Evolutionary conservation across 148 eudicot species (phyloP).

Genomic region (Silene conica): DNA sequence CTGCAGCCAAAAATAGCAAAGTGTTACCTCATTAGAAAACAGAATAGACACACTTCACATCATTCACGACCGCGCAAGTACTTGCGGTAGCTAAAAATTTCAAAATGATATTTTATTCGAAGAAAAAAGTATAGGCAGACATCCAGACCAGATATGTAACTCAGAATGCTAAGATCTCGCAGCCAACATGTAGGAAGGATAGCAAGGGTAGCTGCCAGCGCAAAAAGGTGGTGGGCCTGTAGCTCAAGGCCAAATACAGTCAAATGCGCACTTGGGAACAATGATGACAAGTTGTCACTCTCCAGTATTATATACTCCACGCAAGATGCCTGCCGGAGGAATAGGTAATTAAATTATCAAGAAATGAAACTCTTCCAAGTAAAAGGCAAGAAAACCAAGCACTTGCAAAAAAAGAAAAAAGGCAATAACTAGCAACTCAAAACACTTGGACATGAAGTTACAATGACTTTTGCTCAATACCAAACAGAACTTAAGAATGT

Average conservation of each 20-base stretch:
- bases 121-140: not conserved
- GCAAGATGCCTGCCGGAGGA: slow-evolving; percentile 61
- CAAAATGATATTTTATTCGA: not conserved
- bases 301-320: slow-evolving; percentile 88
- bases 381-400: not conserved
- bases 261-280: slow-evolving; percentile 77
- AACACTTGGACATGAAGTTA: not conserved
- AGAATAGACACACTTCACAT: slow-evolving; percentile 1
- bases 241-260: slow-evolving; percentile 40
- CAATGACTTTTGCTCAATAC: not conserved
- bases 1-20: slow-evolving; percentile 36
- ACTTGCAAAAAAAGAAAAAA: not conserved
- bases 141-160: slow-evolving; percentile 79
- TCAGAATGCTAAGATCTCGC: slow-evolving; percentile 69
- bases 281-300: slow-evolving; percentile 78
- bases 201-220: slow-evolving; percentile 52
- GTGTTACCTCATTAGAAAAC: not conserved
- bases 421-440: not conserved
- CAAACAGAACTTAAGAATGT: not conserved
- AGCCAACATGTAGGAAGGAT: slow-evolving; percentile 95
- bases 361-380: not conserved
- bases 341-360: not conserved
- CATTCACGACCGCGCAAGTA: not conserved
- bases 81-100: not conserved
- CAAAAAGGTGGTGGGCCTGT: slow-evolving; percentile 63